Evolutionary conservation across 2,329 filamentous ascomycete species (phyloP).

Genomic region (Fusarium equiseti): DNA sequence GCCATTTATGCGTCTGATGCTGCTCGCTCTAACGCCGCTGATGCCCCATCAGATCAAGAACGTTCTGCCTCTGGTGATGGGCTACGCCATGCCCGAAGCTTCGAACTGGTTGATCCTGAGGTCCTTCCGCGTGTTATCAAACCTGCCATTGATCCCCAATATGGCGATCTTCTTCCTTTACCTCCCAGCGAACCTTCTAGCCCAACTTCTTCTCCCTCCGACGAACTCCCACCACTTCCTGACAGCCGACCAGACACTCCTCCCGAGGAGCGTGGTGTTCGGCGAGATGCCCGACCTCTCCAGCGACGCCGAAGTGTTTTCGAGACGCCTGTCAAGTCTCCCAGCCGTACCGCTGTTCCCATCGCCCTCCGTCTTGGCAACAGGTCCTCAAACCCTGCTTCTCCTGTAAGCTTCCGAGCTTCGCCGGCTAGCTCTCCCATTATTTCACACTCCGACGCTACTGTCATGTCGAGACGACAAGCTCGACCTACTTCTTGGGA

Average conservation of each 20-base stretch:
- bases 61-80: slow-evolving; percentile 45
- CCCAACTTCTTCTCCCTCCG: slow-evolving; percentile 52
- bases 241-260: slow-evolving; percentile 71
- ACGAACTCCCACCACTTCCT: slow-evolving; percentile 66
- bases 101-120: slow-evolving; percentile 66
- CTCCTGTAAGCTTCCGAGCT: slow-evolving; percentile 55
- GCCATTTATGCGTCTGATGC: slow-evolving; percentile 56
- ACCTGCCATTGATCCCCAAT: slow-evolving; percentile 74
- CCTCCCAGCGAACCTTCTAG: slow-evolving; percentile 70
- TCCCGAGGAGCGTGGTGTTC: slow-evolving; percentile 59
- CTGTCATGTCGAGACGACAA: slow-evolving; percentile 52
- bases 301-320: slow-evolving; percentile 63
- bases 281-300: slow-evolving; percentile 57
- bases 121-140: slow-evolving; percentile 69
- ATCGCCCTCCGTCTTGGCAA: slow-evolving; percentile 66
- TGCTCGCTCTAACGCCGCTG: slow-evolving; percentile 61
- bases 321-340: slow-evolving; percentile 63
- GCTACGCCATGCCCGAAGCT: slow-evolving; percentile 42
- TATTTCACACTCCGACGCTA: slow-evolving; percentile 50
- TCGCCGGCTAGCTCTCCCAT: slow-evolving; percentile 55
- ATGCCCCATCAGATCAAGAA: slow-evolving; percentile 57
- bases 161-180: slow-evolving; percentile 73
- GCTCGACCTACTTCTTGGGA: slow-evolving; percentile 72
- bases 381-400: slow-evolving; percentile 57
- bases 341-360: slow-evolving; percentile 69